phyloP scores from a whole-genome alignment of 441 rosid genomes.

The Omphalea diandra region DNA sequence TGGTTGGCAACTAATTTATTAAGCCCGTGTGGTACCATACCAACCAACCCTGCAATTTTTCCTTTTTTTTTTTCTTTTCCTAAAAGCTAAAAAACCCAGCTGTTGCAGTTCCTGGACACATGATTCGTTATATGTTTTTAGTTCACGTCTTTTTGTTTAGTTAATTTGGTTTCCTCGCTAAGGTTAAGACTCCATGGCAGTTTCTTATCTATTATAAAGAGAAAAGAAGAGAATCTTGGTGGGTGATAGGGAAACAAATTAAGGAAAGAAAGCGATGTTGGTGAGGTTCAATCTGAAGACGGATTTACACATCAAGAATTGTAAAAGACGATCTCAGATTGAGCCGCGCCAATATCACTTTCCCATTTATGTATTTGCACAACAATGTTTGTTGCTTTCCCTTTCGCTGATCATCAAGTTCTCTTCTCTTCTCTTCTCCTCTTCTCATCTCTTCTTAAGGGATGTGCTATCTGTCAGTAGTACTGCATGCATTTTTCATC shows the following conservation, averaged over 20 bases:
- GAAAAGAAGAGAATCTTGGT: neutral
- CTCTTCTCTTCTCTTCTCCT: neutral
- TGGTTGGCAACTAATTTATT: conserved; percentile 3
- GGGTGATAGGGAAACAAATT: conserved; percentile 24
- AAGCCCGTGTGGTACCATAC: conserved; percentile 12
- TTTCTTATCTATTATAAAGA: too few species aligned
- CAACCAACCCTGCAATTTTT: neutral
- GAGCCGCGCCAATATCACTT: conserved; percentile 99
- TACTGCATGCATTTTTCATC: too few species aligned
- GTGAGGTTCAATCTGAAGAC: conserved; percentile 93
- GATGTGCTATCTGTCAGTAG: too few species aligned
- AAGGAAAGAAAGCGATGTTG: conserved; percentile 60
- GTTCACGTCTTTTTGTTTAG: too few species aligned
- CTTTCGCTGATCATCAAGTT: neutral
- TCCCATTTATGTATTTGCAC: neutral
- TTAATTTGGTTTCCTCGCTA: too few species aligned
- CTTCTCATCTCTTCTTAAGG: too few species aligned
- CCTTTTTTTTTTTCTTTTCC: too few species aligned
- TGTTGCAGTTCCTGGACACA: neutral
- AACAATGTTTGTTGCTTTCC: conserved; percentile 23
- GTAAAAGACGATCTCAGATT: conserved; percentile 82
- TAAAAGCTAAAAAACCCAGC: too few species aligned
- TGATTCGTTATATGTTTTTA: too few species aligned
- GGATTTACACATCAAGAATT: conserved; percentile 40
- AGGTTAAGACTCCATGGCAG: too few species aligned